phyloP scores from a whole-genome alignment of 441 rosid genomes.

The Populus tomentosa region DNA sequence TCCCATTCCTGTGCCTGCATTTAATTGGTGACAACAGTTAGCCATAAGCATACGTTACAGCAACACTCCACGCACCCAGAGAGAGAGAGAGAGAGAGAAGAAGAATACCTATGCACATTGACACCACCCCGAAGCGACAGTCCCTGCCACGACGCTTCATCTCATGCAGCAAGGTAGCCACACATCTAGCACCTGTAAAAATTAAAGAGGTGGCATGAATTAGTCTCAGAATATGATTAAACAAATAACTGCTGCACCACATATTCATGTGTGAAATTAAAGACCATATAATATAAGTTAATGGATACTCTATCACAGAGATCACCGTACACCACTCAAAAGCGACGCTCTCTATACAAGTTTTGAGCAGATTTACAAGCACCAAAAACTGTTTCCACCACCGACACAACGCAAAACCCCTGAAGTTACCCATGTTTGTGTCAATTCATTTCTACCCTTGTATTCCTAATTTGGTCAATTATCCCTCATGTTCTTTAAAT shows the following conservation, averaged over 20 bases:
- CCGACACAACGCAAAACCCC: no score
- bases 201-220: not conserved
- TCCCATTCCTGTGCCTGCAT: slow-evolving; percentile 95
- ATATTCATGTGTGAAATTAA: not conserved
- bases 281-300: not conserved
- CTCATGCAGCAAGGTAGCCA: slow-evolving; percentile 91
- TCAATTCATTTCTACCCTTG: no score
- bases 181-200: slow-evolving; percentile 84
- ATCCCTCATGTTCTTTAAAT: no score
- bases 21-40: not conserved
- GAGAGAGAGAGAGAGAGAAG: not conserved
- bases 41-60: not conserved
- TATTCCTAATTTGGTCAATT: no score
- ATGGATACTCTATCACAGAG: not conserved
- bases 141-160: slow-evolving; percentile 95
- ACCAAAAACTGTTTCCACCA: not conserved
- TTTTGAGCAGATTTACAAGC: not conserved
- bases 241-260: not conserved
- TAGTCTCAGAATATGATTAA: not conserved
- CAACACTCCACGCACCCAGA: no score
- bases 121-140: slow-evolving; percentile 89
- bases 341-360: not conserved
- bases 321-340: not conserved
- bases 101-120: slow-evolving; percentile 90
- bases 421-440: no score